Conservation (phyloP, 179 eudicot genomes). For the Spergularia azorica region DNA sequence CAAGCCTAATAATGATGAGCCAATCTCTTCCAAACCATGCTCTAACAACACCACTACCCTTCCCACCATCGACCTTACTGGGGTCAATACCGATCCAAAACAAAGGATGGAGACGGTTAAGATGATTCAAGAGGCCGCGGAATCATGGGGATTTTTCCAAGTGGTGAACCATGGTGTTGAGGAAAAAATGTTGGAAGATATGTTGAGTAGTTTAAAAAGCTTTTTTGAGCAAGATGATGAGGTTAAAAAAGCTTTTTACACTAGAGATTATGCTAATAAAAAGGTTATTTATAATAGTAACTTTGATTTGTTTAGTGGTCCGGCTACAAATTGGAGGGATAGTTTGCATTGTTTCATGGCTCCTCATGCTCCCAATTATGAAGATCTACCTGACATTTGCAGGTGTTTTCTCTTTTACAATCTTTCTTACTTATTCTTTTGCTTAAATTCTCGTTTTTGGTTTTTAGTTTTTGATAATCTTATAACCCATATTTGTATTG, state of each 20-base stretch:
- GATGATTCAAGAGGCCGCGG: slow-evolving; percentile 35
- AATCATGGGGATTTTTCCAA: slow-evolving; percentile 55
- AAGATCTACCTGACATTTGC: slow-evolving; percentile 30
- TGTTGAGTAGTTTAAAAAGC: slow-evolving; percentile 40
- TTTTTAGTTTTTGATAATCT: too few species aligned
- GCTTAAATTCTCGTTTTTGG: too few species aligned
- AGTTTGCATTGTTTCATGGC: slow-evolving; percentile 23
- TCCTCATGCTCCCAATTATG: slow-evolving; percentile 38
- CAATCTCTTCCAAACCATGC: neutral
- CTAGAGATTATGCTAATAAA: slow-evolving; percentile 35
- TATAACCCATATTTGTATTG: too few species aligned
- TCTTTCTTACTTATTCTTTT: too few species aligned
- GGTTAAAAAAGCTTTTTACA: slow-evolving; percentile 41
- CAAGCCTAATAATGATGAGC: neutral
- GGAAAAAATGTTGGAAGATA: slow-evolving; percentile 35
- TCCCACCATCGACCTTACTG: slow-evolving; percentile 41
- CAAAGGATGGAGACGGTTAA: slow-evolving; percentile 19
- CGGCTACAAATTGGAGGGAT: slow-evolving; percentile 46
- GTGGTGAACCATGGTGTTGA: slow-evolving; percentile 52
- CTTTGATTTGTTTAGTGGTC: slow-evolving; percentile 33
- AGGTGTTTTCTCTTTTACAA: slow-evolving; percentile 15
- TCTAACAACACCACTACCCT: slow-evolving; percentile 5
- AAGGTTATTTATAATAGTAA: slow-evolving; percentile 39
- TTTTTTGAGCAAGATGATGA: slow-evolving; percentile 55
- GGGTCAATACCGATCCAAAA: slow-evolving; percentile 15